Evolutionary conservation across 2,329 filamentous ascomycete species (phyloP).

Genomic region (Hymenoscyphus occultus): DNA sequence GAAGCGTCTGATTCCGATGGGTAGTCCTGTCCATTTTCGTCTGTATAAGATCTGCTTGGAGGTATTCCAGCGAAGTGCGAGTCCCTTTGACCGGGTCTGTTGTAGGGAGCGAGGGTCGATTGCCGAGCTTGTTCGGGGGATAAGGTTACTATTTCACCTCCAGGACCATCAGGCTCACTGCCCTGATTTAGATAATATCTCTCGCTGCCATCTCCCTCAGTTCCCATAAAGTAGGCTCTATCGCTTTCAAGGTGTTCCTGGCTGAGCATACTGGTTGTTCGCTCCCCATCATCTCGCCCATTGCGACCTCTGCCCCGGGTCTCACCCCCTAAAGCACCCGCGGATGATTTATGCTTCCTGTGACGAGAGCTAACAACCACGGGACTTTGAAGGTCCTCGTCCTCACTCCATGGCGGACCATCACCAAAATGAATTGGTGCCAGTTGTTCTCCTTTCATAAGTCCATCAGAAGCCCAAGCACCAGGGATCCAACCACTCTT

Average conservation of each 20-base stretch:
- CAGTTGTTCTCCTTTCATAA: constrained; percentile 65
- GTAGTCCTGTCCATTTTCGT: constrained; percentile 39
- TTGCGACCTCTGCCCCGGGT: constrained; percentile 43
- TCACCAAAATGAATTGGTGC: constrained; percentile 82
- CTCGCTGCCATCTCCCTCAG: constrained; percentile 68
- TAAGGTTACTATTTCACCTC: constrained; percentile 79
- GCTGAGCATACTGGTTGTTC: constrained; percentile 44
- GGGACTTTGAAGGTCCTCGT: constrained; percentile 90
- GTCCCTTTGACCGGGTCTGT: constrained; percentile 46
- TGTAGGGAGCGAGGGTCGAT: constrained; percentile 46
- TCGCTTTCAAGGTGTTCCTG: constrained; percentile 55
- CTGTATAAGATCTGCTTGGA: constrained; percentile 38
- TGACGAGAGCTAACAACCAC: constrained; percentile 80
- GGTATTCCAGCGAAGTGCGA: constrained; percentile 52
- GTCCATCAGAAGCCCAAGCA: constrained; percentile 39
- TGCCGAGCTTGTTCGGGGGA: constrained; percentile 61
- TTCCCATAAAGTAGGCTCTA: constrained; percentile 64
- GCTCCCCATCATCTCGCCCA: constrained; percentile 41
- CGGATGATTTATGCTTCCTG: constrained; percentile 77
- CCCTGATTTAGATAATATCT: constrained; percentile 71
- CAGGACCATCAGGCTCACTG: constrained; percentile 69
- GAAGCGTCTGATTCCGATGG: constrained; percentile 56
- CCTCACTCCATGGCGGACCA: constrained; percentile 90
- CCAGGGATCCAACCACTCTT: constrained; percentile 56
- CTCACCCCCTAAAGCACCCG: constrained; percentile 44